A percentile compares a stretch with the other conserved stretches of the same genome.
These are phyloP conservation scores for Podaxis sp. DNA, from an alignment of 768 basidiomycete genomes.

Conservation along the genomic window DNA sequence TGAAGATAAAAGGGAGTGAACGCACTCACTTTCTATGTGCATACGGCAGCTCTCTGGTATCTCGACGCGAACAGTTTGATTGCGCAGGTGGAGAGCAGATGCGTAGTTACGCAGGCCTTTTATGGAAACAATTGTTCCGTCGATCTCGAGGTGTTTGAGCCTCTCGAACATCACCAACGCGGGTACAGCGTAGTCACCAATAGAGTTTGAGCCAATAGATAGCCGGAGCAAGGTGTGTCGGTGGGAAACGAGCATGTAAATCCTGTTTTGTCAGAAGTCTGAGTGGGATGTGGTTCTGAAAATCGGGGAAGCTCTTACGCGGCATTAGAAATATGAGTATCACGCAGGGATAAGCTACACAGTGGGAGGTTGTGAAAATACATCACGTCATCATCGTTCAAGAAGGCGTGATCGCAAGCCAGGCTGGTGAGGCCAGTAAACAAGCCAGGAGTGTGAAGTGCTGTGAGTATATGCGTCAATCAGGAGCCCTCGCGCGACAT, in stretches of 20 bases:
- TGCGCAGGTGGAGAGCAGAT: conserved; percentile 31
- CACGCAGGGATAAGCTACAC: conserved; percentile 15
- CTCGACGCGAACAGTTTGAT: conserved; percentile 48
- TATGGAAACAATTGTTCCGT: conserved; percentile 58
- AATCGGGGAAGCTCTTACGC: conserved; percentile 38
- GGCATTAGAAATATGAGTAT: conserved; percentile 62
- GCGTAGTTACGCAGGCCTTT: conserved; percentile 48
- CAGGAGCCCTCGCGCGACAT: neutral
- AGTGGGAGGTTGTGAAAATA: conserved; percentile 8
- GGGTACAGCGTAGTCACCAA: conserved; percentile 58
- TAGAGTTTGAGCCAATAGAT: conserved; percentile 51
- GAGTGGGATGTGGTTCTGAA: neutral
- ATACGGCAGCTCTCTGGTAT: conserved; percentile 51
- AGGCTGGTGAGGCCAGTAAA: conserved; percentile 5
- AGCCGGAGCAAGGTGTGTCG: conserved; percentile 54
- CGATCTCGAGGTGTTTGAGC: conserved; percentile 50
- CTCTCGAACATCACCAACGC: conserved; percentile 49
- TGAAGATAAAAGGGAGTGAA: neutral
- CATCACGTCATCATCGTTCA: conserved; percentile 4
- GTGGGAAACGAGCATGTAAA: conserved; percentile 58
- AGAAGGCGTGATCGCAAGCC: neutral
- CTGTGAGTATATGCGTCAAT: neutral
- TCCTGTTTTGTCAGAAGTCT: conserved; percentile 30
- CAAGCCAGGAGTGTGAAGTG: neutral
- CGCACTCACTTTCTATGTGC: conserved; percentile 51